Base-by-base conservation (phyloP, 2,329 filamentous ascomycete genomes). In the Fusarium sp. region DNA sequence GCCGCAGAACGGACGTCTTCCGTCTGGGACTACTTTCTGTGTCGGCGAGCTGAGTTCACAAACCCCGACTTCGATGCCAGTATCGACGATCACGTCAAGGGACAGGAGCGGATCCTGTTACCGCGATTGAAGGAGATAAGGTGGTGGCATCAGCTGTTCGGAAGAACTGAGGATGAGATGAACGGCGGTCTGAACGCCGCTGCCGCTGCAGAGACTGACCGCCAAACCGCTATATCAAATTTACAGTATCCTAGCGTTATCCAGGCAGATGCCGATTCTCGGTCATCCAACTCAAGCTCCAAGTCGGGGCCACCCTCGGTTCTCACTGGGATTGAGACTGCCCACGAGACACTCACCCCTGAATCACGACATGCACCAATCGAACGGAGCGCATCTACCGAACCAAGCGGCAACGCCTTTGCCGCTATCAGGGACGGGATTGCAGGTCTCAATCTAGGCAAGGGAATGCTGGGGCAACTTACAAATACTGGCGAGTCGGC, bases 1-100 rank as follows among this genome's bases (percentile, higher is more conserved):
- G 90, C 93, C 2, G 84, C 86, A 42, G 91, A 94, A 76, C 87
- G 89, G 60, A 97, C 94, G 7, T 88, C 92, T 7, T 97, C 94
- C 27, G 96, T 98, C 3, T 99, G 96, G 96, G 93, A 96, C 74
- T 98, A 98, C 80, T 98, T 99, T 81, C 84, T 98, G 12, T 90
- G 92, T 46, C 90, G 95, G 16, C 91, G 89, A 73, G 85, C 89
- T 25, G 93, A 97, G 77, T 99, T 98, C 77, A 85, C 90, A 41
- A 98, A 98, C 77, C 88, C 91, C 1, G 87, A 92, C 37, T 99
- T 95, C 78, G 92, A 97, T 60, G 79, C 85, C 12, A 86, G 89
- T 2, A 85, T 95, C 39, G 93, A 98, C 70, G 94, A 98, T 77
- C 90, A 93, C 48, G 86, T 92, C 64, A 90, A 93, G 62, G 94